phyloP scores from a whole-genome alignment of 2,329 filamentous ascomycete species.

The Hirsutella minnesotensis region DNA sequence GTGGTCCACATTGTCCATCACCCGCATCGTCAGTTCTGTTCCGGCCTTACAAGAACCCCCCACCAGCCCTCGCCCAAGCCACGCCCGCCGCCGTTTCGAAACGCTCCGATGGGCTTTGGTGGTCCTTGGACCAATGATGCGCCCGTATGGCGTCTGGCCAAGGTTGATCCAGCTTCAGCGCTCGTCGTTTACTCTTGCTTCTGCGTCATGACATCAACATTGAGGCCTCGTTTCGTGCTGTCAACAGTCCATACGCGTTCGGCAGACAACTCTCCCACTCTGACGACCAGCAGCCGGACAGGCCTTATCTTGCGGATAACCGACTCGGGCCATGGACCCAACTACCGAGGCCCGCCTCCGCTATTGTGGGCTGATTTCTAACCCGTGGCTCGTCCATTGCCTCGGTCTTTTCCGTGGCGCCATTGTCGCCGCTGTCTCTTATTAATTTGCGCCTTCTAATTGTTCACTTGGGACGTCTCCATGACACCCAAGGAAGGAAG shows the following conservation, averaged over 20 bases:
- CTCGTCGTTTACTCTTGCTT: too few relatives aligned
- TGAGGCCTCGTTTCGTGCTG: too few relatives aligned
- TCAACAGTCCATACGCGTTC: too few relatives aligned
- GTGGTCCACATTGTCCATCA: not conserved
- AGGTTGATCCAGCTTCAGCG: too few relatives aligned
- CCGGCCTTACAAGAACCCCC: not conserved
- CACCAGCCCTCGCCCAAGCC: not conserved
- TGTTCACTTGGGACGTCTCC: not conserved
- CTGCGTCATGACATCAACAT: too few relatives aligned
- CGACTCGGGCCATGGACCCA: not conserved
- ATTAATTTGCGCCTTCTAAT: not conserved
- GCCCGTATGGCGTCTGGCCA: too few relatives aligned
- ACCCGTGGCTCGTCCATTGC: not conserved
- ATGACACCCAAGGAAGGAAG: not conserved
- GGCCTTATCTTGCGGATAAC: not conserved
- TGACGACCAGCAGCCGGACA: not conserved
- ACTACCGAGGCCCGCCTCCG: not conserved
- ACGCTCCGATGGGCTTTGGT: not conserved
- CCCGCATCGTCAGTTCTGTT: not conserved
- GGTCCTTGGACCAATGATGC: too few relatives aligned
- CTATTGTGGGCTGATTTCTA: not conserved
- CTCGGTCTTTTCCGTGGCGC: not conserved
- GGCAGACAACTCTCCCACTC: not conserved
- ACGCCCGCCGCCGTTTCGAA: constrained; percentile 1
- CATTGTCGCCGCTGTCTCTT: not conserved